Percentiles rank a stretch among this genome's conserved stretches.
These are phyloP conservation scores for Ophiocordyceps sinensis DNA, from an alignment of 2,329 filamentous ascomycete species.

Conservation along the genomic window DNA sequence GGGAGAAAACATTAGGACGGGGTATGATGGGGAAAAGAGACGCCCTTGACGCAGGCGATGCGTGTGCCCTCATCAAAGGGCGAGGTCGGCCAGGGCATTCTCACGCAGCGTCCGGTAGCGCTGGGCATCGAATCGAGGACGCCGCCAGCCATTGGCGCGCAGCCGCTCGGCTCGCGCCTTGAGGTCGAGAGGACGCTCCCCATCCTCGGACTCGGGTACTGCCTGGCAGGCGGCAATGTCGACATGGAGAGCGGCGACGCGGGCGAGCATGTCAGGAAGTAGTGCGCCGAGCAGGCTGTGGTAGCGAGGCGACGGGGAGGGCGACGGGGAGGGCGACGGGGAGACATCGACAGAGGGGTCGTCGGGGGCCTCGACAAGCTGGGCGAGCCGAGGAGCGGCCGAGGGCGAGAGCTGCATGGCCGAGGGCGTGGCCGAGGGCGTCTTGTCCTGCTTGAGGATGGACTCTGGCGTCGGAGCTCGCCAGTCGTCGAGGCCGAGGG, in stretches of 20 bases:
- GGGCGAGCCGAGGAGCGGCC: slow-evolving; percentile 3
- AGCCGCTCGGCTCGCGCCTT: slow-evolving; percentile 38
- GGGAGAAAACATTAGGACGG: no score
- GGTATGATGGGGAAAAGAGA: no score
- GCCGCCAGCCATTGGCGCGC: slow-evolving; percentile 38
- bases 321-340: no score
- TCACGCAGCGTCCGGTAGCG: slow-evolving; percentile 39
- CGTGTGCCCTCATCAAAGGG: not conserved
- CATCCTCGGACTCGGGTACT: slow-evolving; percentile 8
- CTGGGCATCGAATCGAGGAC: slow-evolving; percentile 37
- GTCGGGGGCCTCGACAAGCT: slow-evolving; percentile 6
- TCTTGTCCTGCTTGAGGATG: slow-evolving; percentile 5
- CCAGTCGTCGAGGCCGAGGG: slow-evolving; percentile 38
- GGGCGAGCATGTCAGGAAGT: slow-evolving; percentile 31
- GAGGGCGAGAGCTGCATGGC: not conserved
- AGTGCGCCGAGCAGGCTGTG: slow-evolving; percentile 32
- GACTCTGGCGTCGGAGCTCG: slow-evolving; percentile 11
- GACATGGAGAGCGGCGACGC: slow-evolving; percentile 30
- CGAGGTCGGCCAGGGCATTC: slow-evolving; percentile 35
- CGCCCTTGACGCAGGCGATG: no score
- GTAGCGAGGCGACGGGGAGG: slow-evolving; percentile 32
- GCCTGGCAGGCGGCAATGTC: slow-evolving; percentile 18
- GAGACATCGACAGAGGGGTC: slow-evolving; percentile 25
- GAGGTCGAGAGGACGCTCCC: slow-evolving; percentile 25
- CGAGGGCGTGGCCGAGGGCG: no score